A percentile compares a stretch with the other conserved stretches of the same genome.
These are phyloP conservation scores for Gnaphalium uliginosum DNA, from an alignment of 129 eudicot species.

Conservation along the genomic window DNA sequence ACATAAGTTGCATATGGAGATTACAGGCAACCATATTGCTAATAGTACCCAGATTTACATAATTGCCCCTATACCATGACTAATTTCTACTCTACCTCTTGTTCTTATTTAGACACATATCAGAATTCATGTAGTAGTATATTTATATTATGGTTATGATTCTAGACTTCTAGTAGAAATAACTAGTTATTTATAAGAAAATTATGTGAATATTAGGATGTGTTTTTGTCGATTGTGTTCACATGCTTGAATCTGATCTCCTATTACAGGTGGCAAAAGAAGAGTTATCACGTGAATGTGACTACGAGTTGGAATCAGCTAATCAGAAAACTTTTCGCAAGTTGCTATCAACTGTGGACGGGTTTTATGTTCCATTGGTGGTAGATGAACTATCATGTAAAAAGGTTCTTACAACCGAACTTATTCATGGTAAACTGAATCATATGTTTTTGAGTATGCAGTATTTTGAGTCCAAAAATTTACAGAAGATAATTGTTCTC, in stretches of 20 bases:
- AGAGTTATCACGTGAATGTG: conserved; percentile 94
- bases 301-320: conserved; percentile 80
- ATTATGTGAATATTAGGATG: background rate
- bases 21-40: no score
- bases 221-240: background rate
- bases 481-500: background rate
- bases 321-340: conserved; percentile 72
- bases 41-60: no score
- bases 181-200: background rate
- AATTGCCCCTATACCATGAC: no score
- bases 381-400: conserved; percentile 80
- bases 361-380: conserved; percentile 88
- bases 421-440: conserved; percentile 68
- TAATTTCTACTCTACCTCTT: no score
- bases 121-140: background rate
- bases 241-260: conserved; percentile 19
- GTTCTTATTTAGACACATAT: background rate
- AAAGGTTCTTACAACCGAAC: conserved; percentile 87
- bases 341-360: conserved; percentile 53
- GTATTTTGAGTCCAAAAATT: background rate
- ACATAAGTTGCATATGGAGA: no score
- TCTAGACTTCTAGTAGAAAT: background rate
- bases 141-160: background rate
- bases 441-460: background rate
- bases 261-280: conserved; percentile 87